Conservation (phyloP, 306 rosid genomes). For the Gillenia trifoliata region DNA sequence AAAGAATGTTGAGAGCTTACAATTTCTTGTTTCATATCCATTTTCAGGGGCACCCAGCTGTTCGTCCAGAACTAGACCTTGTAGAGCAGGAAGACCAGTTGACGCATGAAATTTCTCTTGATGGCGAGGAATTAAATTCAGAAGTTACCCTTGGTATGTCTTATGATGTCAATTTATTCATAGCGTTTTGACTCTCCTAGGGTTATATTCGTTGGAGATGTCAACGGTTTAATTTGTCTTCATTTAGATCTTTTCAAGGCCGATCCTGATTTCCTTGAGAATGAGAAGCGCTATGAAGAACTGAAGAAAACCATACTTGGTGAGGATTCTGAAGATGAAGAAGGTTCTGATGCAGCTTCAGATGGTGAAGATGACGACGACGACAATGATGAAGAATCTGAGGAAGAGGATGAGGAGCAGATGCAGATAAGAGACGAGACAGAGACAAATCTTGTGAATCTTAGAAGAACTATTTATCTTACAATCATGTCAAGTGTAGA, state of each 20-base stretch:
- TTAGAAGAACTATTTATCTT: constrained; percentile 81
- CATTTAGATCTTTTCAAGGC: constrained; percentile 70
- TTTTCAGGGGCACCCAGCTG: constrained; percentile 57
- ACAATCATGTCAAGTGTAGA: constrained; percentile 96
- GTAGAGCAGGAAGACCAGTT: constrained; percentile 59
- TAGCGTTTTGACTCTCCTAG: constrained; percentile 2
- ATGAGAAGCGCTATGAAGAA: constrained; percentile 76
- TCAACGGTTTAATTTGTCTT: background rate
- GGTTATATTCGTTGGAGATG: constrained; percentile 4
- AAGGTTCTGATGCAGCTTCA: constrained; percentile 60
- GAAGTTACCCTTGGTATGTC: constrained; percentile 47
- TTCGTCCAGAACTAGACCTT: constrained; percentile 58
- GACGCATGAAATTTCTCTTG: constrained; percentile 53
- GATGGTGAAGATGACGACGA: constrained; percentile 26
- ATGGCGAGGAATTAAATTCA: constrained; percentile 44
- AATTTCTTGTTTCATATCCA: background rate
- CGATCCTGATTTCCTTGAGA: constrained; percentile 71
- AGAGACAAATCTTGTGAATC: constrained; percentile 87
- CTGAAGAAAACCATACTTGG: constrained; percentile 67
- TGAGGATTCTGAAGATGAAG: constrained; percentile 65
- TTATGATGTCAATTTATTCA: constrained; percentile 1
- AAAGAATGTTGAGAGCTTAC: background rate
- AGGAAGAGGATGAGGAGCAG: constrained; percentile 63
- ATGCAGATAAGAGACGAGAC: constrained; percentile 89
- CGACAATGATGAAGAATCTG: constrained; percentile 40